Conservation (phyloP, 2,329 filamentous ascomycete species). For the Aspergillus aculeatinus region DNA sequence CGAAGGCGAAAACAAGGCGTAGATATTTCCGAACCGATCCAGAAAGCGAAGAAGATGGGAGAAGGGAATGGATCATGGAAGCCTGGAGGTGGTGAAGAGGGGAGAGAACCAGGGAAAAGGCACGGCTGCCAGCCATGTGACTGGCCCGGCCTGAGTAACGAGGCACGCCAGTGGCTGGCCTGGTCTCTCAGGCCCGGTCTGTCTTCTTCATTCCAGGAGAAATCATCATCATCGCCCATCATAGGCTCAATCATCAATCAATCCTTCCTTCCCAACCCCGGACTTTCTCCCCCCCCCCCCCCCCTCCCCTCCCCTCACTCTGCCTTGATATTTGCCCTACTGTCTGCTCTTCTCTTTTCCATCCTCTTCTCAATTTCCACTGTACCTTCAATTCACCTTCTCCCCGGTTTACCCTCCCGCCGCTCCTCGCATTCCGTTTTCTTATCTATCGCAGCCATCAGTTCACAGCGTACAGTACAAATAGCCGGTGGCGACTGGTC, state of each 20-base stretch:
- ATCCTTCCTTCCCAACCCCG: not conserved
- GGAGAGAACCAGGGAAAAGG: not conserved
- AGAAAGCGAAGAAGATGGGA: not conserved
- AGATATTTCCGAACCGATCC: not conserved
- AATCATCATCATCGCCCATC: not conserved
- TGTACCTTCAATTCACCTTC: not conserved
- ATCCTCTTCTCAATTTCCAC: too few species aligned
- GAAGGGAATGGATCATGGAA: not conserved
- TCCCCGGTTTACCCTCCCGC: not conserved
- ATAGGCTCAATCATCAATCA: not conserved
- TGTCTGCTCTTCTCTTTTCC: not conserved
- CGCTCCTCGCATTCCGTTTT: not conserved
- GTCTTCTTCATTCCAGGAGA: not conserved
- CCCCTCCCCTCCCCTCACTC: not conserved
- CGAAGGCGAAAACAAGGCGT: not conserved
- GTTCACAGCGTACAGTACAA: not conserved
- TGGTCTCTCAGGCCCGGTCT: not conserved
- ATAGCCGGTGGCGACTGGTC: not conserved
- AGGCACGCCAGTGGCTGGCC: not conserved
- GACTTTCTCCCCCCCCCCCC: not conserved
- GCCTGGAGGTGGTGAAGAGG: not conserved
- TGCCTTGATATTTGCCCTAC: too few species aligned
- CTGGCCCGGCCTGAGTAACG: not conserved
- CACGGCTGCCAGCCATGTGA: not conserved
- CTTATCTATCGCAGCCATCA: not conserved